These are phyloP conservation scores for Ganoderma multipileum DNA, from an alignment of 1,284 basidiomycete species.

Conservation along the genomic window DNA sequence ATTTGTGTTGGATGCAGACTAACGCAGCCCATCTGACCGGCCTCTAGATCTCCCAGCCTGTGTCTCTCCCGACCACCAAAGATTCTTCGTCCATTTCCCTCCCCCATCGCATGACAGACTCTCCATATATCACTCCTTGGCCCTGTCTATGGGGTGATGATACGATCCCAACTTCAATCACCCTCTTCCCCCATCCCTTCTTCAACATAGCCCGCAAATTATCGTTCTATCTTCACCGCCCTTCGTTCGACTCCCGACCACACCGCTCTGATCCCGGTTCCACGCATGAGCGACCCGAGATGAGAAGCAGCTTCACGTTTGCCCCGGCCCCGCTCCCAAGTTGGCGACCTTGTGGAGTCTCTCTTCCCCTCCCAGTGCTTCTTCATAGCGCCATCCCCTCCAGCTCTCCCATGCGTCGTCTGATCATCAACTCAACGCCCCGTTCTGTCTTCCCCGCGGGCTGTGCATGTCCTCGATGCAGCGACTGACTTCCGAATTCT, in stretches of 20 bases:
- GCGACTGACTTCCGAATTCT: background rate
- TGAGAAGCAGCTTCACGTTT: background rate
- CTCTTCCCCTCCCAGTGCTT: background rate
- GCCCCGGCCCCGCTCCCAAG: background rate
- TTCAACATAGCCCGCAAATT: background rate
- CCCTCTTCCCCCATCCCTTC: background rate
- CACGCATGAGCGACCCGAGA: background rate
- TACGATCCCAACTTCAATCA: background rate
- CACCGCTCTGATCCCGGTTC: background rate
- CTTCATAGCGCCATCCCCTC: background rate
- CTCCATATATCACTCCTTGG: constrained; percentile 9
- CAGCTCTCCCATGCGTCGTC: background rate
- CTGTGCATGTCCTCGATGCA: constrained; percentile 20
- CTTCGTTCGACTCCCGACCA: background rate
- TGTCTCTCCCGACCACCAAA: background rate
- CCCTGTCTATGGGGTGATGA: background rate
- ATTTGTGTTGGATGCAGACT: background rate
- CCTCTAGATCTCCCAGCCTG: background rate
- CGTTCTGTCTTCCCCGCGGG: constrained; percentile 8
- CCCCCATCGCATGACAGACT: constrained; percentile 8
- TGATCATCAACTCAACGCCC: constrained; percentile 26
- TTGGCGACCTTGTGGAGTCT: constrained; percentile 17
- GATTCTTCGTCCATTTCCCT: background rate
- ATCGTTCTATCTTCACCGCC: background rate
- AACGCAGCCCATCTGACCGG: constrained; percentile 8